Evolutionary conservation across 345 rosid genomes (phyloP).

Genomic region (Arabis alpina): DNA sequence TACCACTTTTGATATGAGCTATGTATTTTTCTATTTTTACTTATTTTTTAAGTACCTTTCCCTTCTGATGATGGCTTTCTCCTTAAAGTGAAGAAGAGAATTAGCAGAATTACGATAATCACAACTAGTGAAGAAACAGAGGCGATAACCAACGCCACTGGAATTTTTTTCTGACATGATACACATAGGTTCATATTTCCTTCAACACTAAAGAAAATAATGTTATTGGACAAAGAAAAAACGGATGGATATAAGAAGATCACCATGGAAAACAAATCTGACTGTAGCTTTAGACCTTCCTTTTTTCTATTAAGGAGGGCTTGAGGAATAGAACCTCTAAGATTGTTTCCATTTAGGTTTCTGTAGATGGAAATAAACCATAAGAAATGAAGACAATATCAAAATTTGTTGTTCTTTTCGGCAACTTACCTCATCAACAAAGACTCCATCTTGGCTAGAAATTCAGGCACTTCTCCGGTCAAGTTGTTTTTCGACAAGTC

Average conservation of each 20-base stretch:
- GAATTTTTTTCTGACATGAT: no score
- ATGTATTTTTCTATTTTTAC: background rate
- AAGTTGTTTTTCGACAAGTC: conserved; percentile 14
- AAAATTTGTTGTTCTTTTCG: background rate
- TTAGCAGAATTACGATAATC: conserved; percentile 29
- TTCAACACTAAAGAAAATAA: no score
- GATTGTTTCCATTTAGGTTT: conserved; percentile 48
- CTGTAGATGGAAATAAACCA: conserved; percentile 29
- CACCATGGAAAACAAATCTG: no score
- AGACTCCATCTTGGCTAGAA: conserved; percentile 2
- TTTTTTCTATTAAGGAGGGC: background rate
- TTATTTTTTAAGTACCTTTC: background rate
- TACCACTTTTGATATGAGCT: background rate
- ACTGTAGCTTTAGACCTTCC: no score
- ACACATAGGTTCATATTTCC: no score
- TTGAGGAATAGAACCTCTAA: conserved; percentile 50
- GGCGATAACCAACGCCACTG: no score
- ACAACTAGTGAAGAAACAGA: background rate
- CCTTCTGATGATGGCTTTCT: background rate
- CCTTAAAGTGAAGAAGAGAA: conserved; percentile 22
- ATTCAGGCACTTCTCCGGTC: conserved; percentile 9
- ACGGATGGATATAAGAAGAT: no score
- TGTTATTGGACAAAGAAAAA: no score
- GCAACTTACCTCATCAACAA: conserved; percentile 1
- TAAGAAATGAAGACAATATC: background rate